Base-by-base conservation (phyloP, 805 yeast species). In the Yarrowia divulgata region DNA sequence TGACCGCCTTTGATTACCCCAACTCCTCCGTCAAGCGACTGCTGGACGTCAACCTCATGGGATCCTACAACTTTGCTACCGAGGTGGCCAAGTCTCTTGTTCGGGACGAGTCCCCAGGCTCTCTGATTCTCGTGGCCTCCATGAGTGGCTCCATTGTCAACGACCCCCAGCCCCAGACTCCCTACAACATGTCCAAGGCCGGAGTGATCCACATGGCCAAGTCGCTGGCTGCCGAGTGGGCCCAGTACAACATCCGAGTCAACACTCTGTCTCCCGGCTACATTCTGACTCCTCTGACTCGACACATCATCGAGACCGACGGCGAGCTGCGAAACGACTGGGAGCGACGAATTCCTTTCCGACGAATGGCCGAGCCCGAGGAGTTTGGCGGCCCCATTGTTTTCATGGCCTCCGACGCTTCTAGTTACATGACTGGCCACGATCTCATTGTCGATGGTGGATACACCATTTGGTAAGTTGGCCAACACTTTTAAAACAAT, bases 101-200 rank as follows among this genome's bases (percentile, higher is more conserved):
- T 14, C 10, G 2, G 23, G 63, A 57, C 16, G 63, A 35, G 23
- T n/a, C 42, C 72, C 83, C 80, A 62, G 97, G 97, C 45, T 88
- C 96, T 3, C 82, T 93, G 74, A 86, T 92, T 72, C 83, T 90
- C 77, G 90, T 97, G 3, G 93, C 96, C 3, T 90, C 97, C 52
- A 92, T 92, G 90, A 89, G 94, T 34, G 97, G 90, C 7, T 90
- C 87, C 78, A 88, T 93, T 73, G 93, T 87, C 73, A 92, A 92
- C 79, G 85, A 87, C 69, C 97, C 97, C 34, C 94, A 92, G 78
- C 83, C 86, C 73, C 97, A 92, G 80, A 84, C 87, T 72, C 90
- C 90, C 73, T 90, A 90, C 84, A 90, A 90, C 83, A 88, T 89
- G 90, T 84, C 94, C 74, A 90, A 90, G 81, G 95, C 95, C 18